A percentile compares a stretch with the other conserved stretches of the same genome.
Evolutionary conservation across 1,284 basidiomycete genomes (phyloP).

Genomic region (Microstroma glucosiphilum): DNA sequence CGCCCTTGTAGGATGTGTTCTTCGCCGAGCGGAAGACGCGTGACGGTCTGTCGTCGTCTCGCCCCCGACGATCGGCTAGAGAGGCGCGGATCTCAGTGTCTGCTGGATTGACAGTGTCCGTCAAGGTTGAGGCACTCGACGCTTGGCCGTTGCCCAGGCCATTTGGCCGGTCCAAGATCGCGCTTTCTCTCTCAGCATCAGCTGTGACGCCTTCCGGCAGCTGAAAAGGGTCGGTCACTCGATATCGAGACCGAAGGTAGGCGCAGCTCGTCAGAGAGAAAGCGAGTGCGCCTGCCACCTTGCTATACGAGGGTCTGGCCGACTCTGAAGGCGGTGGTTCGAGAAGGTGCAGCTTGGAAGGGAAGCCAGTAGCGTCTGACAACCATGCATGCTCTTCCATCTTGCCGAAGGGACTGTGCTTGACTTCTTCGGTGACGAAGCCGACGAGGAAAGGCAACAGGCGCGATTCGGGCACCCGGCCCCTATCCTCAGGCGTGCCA

Average conservation of each 20-base stretch:
- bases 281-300: conserved; percentile 13
- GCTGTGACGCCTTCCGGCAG: background rate
- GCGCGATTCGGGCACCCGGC: conserved; percentile 15
- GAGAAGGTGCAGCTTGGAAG: conserved; percentile 11
- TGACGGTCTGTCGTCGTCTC: too few relatives aligned
- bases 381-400: conserved; percentile 25
- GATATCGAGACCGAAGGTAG: background rate
- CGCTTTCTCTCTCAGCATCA: background rate
- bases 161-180: background rate
- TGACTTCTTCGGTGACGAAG: conserved; percentile 15
- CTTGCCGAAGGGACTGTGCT: conserved; percentile 17
- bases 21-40: too few relatives aligned
- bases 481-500: conserved; percentile 22
- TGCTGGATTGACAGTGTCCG: background rate
- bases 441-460: conserved; percentile 23
- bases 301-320: conserved; percentile 17
- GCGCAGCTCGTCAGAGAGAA: background rate
- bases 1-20: too few relatives aligned
- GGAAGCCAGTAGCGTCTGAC: conserved; percentile 11
- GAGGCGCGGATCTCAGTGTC: background rate
- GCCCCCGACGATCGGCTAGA: background rate
- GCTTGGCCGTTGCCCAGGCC: background rate
- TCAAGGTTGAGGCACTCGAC: background rate
- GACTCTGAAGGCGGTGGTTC: conserved; percentile 8
- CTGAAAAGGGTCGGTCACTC: background rate